Evolutionary conservation across 768 basidiomycete genomes (phyloP), one percentile per base, ranked within the genome.

Genomic region (Pleurotus tuber-regium): DNA sequence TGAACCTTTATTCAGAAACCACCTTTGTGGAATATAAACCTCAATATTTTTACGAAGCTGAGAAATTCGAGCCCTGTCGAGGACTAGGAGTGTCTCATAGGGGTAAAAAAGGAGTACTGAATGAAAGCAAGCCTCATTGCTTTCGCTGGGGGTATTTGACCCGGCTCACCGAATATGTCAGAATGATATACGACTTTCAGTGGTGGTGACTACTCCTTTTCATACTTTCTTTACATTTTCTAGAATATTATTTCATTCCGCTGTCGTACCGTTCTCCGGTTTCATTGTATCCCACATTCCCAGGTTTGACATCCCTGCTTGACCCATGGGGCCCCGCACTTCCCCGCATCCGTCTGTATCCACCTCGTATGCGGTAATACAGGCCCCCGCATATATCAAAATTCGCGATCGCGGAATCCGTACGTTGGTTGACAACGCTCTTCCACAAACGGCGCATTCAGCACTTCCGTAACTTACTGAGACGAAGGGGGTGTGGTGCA

Each of bases 361-460:
- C n/a, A n/a, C n/a, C n/a, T n/a, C n/a, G n/a, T n/a, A n/a, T n/a
- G n/a, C n/a, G n/a, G n/a, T n/a, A n/a, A 8, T 14, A 41, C 54
- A 73, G 77, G 78, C 39, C 78, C 79, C 25, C 73, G 80, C 12
- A 69, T 70, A 3, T 85, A 82, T 54, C 63, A 21, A 79, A 73
- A 54, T 84, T 85, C 56, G 78, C 82, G 3, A 69, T 71, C 1
- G 71, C 69, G 0, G 80, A 84, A 58, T 69, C 72, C 1, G 72
- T 83, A 14, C 73, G 71, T 43, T 79, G 84, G 67, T 69, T 84
- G 18, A 70, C 78, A 1, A 63, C 70, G 57, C 58, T 83, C 6
- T 61, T 83, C 18, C 69, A 77, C 14, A 82, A 83, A 39, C 83
- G 75, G 75, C 70, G 64, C 25, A 59, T 84, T 9, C 73, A 77